Base-by-base conservation (phyloP, 1,284 basidiomycete genomes). In the Mycena citricolor region DNA sequence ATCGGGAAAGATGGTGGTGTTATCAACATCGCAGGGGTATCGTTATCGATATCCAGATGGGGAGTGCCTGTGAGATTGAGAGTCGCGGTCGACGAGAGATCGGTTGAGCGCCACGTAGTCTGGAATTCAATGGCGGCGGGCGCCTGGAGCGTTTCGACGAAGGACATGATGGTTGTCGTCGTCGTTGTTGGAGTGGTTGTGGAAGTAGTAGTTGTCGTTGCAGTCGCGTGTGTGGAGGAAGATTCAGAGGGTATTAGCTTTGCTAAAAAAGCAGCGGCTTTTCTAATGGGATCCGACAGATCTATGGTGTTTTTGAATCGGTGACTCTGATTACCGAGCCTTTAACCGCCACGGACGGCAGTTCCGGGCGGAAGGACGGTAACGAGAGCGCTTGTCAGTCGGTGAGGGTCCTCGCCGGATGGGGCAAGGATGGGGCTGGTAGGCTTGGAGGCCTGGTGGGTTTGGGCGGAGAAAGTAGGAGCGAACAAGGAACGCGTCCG, bases 281-380 rank as follows among this genome's bases (percentile, higher is more conserved):
- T 33, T n/a, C 30, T 32, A 25, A 34, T 22, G 12, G 21, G 13
- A 26, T 34, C 44, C 32, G 39, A 40, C 37, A 44, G 45, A 21
- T 11, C 23, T 33, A 30, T 32, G 34, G 21, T 35, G 33, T 8
- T 23, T 33, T 16, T 30, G 31, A 13, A 20, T 11, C 21, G 16
- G 17, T 36, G 31, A 26, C 33, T 25, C 44, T 47, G 29, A 70
- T 73, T 79, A 77, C 77, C 76, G 75, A 79, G 74, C 78, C 79
- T 33, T 77, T 66, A 69, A 74, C 83, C 81, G 81, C 83, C 79
- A 74, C 79, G 79, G 81, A 76, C 69, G 68, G 64, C 60, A 65
- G 70, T 69, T 68, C 81, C 79, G 80, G 79, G 77, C 79, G 80
- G 66, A 69, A 74, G 77, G 73, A 74, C 77, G 81, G 78, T 76